Base-by-base conservation (phyloP, 495 filamentous ascomycete genomes). In the Cenococcum geophilum region DNA sequence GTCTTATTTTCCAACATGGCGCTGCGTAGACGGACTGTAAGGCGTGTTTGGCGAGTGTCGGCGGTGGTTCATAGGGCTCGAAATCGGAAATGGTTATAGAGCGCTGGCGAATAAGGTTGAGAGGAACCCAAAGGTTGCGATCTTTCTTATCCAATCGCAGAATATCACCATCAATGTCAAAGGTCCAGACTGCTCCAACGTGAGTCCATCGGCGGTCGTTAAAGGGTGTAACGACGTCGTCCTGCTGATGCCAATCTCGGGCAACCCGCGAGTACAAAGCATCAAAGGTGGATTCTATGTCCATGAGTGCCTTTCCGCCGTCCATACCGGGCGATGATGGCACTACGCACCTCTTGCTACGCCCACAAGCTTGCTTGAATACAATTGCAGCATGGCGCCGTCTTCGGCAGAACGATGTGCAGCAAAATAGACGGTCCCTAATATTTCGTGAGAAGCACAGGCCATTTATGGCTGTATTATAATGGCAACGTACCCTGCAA, bases 1-100 rank as follows among this genome's bases (percentile, higher is more conserved):
- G 53, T 18, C 21, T 61, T 50, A 62, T 57, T 57, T 40, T 57
- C 60, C 60, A 62, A 40, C 4, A 62, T 12, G 40, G 53, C 25
- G 20, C 1, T 57, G 21, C 8, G 22, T 25, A 57, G 43, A 62
- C 27, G 14, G 60, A 57, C 49, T 57, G 52, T n/a, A 62, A 57
- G 40, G 52, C 40, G 34, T 62, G 40, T 57, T 57, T n/a, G n/a
- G n/a, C 22, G 11, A 25, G 47, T 16, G 12, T 34, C 27, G 22
- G 23, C 53, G 35, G 60, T 49, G 52, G 60, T 40, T 62, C 49
- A 35, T 62, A 57, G 35, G 52, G 53, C 60, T 57, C 60, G 27
- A 62, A 62, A 62, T 62, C 53, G 8, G 60, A 62, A 62, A 57
- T 51, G 53, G 60, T 62, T 50, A 62, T 62, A 40, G 53, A 50